Evolutionary conservation across 1,284 basidiomycete species (phyloP), one percentile per base, ranked within the genome.

Genomic region (Sporisorium graminicola): DNA sequence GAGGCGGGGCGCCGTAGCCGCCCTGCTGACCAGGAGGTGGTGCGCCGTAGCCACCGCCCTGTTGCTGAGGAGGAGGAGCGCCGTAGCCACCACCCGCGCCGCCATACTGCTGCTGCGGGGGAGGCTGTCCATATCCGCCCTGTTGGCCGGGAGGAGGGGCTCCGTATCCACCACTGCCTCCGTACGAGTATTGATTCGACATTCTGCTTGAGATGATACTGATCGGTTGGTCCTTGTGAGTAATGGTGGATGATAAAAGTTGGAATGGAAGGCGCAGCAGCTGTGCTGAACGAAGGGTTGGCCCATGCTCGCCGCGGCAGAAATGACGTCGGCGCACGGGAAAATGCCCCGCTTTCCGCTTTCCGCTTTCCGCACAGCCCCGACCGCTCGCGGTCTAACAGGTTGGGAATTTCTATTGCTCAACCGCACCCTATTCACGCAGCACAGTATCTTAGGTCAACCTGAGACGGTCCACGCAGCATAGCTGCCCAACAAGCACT

Each of bases 171-270:
- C 65, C 73, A 6, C 69, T 62, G 1, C 59, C 64, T 20, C 51
- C 58, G 58, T 79, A 79, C 14, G 77, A 79, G 55, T 79, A 79
- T 53, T 79, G 77, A 24, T 73, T 60, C 20, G 74, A 77, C 77
- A 79, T 79, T 6, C 1, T 31, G 18, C 16, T 49, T 5, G 27
- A 29, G 16, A 6, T 27, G 24, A 10, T 31, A 29, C 31, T n/a
- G 47, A 29, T 9, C 46, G 46, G 31, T 33, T 12, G 31, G 12
- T 8, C 8, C 3, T 10, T 2, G 27, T n/a, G 18, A 49, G 37
- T 40, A 18, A 49, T 49, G 27, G 47, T 51, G 10, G 31, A 33
- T 22, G 12, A n/a, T 35, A 2, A 40, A 35, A 14, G 49, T 50
- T 4, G 44, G 4, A 18, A n/a, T n/a, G n/a, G 27, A 26, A 47